These are phyloP conservation scores for Tilletiopsis washingtonensis DNA, from an alignment of 1,284 basidiomycete genomes.

Conservation along the genomic window DNA sequence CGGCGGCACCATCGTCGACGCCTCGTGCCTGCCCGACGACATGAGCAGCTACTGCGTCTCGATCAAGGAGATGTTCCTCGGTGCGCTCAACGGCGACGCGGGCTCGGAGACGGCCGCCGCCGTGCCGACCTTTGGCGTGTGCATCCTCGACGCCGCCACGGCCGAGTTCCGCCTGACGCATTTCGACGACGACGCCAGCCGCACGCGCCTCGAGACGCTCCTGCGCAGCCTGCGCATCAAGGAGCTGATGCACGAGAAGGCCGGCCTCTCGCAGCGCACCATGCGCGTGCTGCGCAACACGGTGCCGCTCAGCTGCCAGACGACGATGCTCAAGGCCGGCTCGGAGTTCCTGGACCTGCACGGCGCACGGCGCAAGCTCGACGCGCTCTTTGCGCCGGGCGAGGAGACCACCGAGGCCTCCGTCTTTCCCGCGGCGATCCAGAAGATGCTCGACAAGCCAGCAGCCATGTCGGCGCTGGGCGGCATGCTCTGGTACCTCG, in stretches of 20 bases:
- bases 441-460: slow-evolving; percentile 23
- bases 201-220: slow-evolving; percentile 86
- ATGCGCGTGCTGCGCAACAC: slow-evolving; percentile 36
- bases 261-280: slow-evolving; percentile 45
- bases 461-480: slow-evolving; percentile 39
- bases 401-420: slow-evolving; percentile 20
- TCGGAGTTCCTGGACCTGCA: slow-evolving; percentile 37
- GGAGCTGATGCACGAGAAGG: slow-evolving; percentile 87
- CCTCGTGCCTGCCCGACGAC: slow-evolving; percentile 78
- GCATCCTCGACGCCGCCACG: slow-evolving; percentile 90
- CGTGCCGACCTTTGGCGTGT: slow-evolving; percentile 66
- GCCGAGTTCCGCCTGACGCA: slow-evolving; percentile 86
- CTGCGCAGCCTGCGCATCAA: slow-evolving; percentile 87
- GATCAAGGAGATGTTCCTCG: slow-evolving; percentile 57
- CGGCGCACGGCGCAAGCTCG: slow-evolving; percentile 26
- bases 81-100: background rate
- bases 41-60: slow-evolving; percentile 91
- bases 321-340: slow-evolving; percentile 39
- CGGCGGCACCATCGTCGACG: slow-evolving; percentile 90
- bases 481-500: slow-evolving; percentile 40
- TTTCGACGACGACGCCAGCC: slow-evolving; percentile 85
- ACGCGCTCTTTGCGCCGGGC: slow-evolving; percentile 20
- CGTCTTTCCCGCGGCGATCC: slow-evolving; percentile 31
- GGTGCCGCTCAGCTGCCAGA: slow-evolving; percentile 31
- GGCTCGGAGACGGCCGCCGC: slow-evolving; percentile 4